Evolutionary conservation across 2,329 filamentous ascomycete genomes (phyloP).

Genomic region (Aureobasidium namibiae): DNA sequence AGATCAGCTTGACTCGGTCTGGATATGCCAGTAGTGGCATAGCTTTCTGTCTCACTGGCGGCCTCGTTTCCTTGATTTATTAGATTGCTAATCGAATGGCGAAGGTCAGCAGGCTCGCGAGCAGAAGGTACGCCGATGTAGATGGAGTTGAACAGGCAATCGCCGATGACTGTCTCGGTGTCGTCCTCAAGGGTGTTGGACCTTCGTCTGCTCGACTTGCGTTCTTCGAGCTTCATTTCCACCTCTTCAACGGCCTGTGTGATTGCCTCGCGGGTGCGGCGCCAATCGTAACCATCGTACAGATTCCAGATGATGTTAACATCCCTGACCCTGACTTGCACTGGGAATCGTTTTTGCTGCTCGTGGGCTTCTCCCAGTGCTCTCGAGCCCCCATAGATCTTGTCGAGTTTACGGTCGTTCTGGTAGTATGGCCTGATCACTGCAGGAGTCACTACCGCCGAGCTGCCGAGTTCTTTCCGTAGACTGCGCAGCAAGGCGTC

Average conservation of each 20-base stretch:
- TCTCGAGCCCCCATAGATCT: conserved; percentile 17
- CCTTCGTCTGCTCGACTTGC: conserved; percentile 50
- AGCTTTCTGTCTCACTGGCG: conserved; percentile 80
- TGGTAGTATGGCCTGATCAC: conserved; percentile 25
- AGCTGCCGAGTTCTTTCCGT: conserved; percentile 21
- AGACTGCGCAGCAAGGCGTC: conserved; percentile 25
- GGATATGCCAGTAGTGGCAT: conserved; percentile 60
- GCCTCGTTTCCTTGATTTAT: conserved; percentile 68
- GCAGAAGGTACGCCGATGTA: conserved; percentile 90
- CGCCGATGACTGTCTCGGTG: conserved; percentile 79
- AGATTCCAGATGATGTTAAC: conserved; percentile 96
- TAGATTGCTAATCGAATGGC: conserved; percentile 76
- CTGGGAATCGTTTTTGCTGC: conserved; percentile 30
- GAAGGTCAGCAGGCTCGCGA: conserved; percentile 67
- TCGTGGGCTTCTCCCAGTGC: not conserved
- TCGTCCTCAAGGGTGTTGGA: conserved; percentile 56
- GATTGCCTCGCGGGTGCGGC: conserved; percentile 75
- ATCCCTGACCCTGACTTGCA: conserved; percentile 72
- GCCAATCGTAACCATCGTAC: conserved; percentile 97
- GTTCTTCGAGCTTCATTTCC: conserved; percentile 72
- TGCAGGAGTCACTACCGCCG: conserved; percentile 15
- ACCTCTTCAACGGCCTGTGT: conserved; percentile 82
- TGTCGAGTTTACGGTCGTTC: conserved; percentile 27
- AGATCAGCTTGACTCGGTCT: conserved; percentile 45
- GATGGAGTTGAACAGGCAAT: conserved; percentile 97